Conservation (phyloP, 2,329 filamentous ascomycete species). For the Aurifilum marmelostoma region DNA sequence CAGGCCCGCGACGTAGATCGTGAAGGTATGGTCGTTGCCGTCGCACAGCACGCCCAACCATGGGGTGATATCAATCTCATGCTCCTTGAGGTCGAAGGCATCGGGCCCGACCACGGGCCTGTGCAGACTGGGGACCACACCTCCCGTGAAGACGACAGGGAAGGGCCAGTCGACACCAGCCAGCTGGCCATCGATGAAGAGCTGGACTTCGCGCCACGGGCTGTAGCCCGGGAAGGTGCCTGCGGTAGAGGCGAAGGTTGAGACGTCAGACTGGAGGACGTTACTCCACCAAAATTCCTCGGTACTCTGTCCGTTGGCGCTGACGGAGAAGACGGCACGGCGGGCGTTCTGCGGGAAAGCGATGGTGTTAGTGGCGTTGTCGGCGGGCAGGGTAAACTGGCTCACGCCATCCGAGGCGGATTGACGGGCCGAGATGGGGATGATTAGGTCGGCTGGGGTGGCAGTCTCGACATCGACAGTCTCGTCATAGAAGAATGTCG, state of each 20-base stretch:
- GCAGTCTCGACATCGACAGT: constrained; percentile 42
- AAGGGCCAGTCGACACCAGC: constrained; percentile 82
- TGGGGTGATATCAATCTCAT: constrained; percentile 81
- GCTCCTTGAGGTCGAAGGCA: constrained; percentile 76
- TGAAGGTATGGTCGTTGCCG: constrained; percentile 66
- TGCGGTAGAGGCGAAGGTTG: constrained; percentile 60
- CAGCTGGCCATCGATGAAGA: constrained; percentile 72
- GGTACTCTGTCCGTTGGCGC: constrained; percentile 72
- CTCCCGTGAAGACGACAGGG: constrained; percentile 81
- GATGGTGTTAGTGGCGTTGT: constrained; percentile 62
- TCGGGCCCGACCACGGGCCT: constrained; percentile 78
- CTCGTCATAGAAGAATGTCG: constrained; percentile 66
- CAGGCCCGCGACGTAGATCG: constrained; percentile 68
- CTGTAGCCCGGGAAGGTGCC: constrained; percentile 68
- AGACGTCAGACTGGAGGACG: constrained; percentile 63
- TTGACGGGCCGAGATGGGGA: constrained; percentile 65
- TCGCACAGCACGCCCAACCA: constrained; percentile 73
- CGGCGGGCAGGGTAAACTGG: constrained; percentile 67
- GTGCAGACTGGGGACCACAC: constrained; percentile 76
- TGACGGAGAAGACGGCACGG: constrained; percentile 74
- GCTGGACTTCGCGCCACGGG: constrained; percentile 77
- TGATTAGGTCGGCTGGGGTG: constrained; percentile 64
- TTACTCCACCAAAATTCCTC: constrained; percentile 92
- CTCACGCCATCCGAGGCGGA: constrained; percentile 58
- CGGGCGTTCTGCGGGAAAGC: constrained; percentile 68